Conservation (phyloP, 805 yeast species). For the Blastobotrys mokoenaii region DNA sequence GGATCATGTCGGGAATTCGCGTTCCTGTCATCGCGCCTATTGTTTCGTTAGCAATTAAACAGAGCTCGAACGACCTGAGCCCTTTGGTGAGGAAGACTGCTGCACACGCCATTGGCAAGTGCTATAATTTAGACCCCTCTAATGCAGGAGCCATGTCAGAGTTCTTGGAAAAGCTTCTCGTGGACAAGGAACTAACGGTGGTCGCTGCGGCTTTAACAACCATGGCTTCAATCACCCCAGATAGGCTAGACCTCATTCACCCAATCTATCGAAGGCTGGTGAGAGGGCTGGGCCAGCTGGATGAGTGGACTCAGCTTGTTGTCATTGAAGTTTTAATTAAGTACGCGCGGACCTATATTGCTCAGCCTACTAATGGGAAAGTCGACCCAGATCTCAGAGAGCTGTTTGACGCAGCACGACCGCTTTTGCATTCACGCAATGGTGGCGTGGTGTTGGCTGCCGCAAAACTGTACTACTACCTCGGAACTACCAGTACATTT, state of each 20-base stretch:
- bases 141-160: conserved; percentile 42
- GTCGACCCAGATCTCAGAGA: conserved; percentile 50
- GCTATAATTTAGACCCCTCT: conserved; percentile 37
- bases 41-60: conserved; percentile 60
- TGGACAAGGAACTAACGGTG: conserved; percentile 61
- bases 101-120: conserved; percentile 63
- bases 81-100: conserved; percentile 74
- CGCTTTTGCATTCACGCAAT: conserved; percentile 43
- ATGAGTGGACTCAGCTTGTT: conserved; percentile 61
- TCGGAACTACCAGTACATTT: conserved; percentile 51
- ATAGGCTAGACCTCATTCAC: conserved; percentile 60
- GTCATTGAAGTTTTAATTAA: conserved; percentile 55
- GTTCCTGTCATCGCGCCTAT: conserved; percentile 79
- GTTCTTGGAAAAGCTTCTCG: conserved; percentile 44
- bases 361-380: conserved; percentile 39
- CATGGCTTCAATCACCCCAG: conserved; percentile 44
- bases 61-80: conserved; percentile 60
- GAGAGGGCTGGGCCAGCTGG: conserved; percentile 39
- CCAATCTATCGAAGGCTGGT: conserved; percentile 57
- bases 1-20: conserved; percentile 74
- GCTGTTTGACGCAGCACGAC: conserved; percentile 41
- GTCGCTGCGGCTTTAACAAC: conserved; percentile 60
- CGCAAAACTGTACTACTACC: conserved; percentile 44
- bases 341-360: conserved; percentile 55
- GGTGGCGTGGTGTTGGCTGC: conserved; percentile 56